A percentile compares a stretch with the other conserved stretches of the same genome.
Conservation (phyloP, 805 yeast genomes). For the Ogataea minuta region DNA sequence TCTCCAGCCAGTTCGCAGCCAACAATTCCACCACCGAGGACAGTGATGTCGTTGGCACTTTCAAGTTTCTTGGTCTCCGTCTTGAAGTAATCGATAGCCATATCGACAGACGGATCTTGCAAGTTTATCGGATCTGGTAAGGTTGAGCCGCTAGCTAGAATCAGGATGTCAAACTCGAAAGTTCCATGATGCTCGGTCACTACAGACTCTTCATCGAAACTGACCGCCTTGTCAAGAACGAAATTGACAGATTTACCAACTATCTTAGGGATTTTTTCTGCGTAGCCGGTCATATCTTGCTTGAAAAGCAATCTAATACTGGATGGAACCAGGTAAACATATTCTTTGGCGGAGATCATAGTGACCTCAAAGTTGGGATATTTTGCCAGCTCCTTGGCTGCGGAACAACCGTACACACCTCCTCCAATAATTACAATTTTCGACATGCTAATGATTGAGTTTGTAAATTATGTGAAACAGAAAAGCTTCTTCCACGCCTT, state of each 20-base stretch:
- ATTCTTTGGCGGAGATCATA: conserved; percentile 16
- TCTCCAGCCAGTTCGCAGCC: conserved; percentile 36
- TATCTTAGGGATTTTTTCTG: conserved; percentile 20
- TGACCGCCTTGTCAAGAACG: conserved; percentile 20
- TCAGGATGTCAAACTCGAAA: conserved; percentile 24
- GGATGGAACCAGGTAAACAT: conserved; percentile 14
- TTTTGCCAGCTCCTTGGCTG: conserved; percentile 9
- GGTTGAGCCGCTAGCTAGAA: conserved; percentile 34
- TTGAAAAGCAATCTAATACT: conserved; percentile 12
- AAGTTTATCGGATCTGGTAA: conserved; percentile 29
- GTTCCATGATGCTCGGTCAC: conserved; percentile 12
- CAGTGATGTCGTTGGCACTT: conserved; percentile 27
- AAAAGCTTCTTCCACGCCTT: too few relatives aligned
- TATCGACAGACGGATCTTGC: conserved; percentile 6
- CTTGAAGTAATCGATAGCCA: conserved; percentile 16
- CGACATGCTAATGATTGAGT: conserved; percentile 21
- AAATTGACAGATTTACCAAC: conserved; percentile 23
- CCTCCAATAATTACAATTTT: conserved; percentile 15
- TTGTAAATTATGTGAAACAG: too few relatives aligned
- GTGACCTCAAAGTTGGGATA: conserved; percentile 11
- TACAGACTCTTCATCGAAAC: conserved; percentile 21
- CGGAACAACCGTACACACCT: conserved; percentile 12
- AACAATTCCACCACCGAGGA: conserved; percentile 36
- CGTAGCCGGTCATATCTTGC: conserved; percentile 8
- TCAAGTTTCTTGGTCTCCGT: conserved; percentile 16